Base-by-base conservation (phyloP, 1,284 basidiomycete genomes). In the Leccinum fuscescens region DNA sequence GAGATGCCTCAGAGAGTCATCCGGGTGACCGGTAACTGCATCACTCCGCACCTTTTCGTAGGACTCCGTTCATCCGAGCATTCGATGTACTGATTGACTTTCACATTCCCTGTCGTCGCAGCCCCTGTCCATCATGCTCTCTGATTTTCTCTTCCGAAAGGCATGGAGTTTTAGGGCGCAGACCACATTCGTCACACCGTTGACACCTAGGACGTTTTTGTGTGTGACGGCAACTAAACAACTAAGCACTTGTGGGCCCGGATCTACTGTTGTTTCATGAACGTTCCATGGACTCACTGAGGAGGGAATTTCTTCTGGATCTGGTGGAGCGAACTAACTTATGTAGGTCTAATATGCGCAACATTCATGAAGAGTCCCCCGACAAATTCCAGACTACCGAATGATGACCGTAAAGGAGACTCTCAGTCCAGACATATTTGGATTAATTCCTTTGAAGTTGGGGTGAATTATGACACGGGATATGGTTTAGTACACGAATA, bases 341-440 rank as follows among this genome's bases (percentile, higher is more conserved):
- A 31, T 31, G 29, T 31, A n/a, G 55, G 33, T 35, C 33, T 35
- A 35, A 31, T 31, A 31, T 31, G 29, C 29, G 29, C 29, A 31
- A 31, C 29, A 31, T 31, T 4, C 29, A 31, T 31, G 29, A 31
- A 31, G 29, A 31, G 29, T 31, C 20, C 24, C 6, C 15, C 46
- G 7, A 64, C 64, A 60, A 64, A 64, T 64, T 17, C 14, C 12
- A 33, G 7, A 22, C 17, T 9, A 39, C 22, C 7, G 53, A 64
- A 65, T 66, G 65, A 65, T 15, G 22, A 24, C 42, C 42, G 17
- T 11, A 42, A 42, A 2, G 6, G 15, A 33, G 4, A 33, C 11
- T 33, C 31, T 33, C 33, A 35, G 35, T 35, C 35, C 35, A 35
- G 14, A 35, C 6, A 35, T 12, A 35, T 12, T 15, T 42, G 39